phyloP scores from a whole-genome alignment of 1,284 basidiomycete genomes.

The Pascua sp. region DNA sequence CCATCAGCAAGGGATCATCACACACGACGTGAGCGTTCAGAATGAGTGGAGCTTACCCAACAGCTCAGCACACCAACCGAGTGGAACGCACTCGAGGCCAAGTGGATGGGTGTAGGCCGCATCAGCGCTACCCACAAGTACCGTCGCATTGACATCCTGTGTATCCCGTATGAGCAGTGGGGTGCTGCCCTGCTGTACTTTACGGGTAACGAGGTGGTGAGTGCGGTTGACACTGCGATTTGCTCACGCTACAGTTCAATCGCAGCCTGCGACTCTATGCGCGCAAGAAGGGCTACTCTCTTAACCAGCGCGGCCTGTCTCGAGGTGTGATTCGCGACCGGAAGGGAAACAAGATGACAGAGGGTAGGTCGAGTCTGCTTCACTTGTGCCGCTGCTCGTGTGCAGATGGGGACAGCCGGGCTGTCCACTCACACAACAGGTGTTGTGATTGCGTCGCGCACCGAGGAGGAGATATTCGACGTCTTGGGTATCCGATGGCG shows the following conservation, averaged over 20 bases:
- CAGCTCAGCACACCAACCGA: slow-evolving; percentile 58
- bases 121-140: slow-evolving; percentile 48
- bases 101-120: slow-evolving; percentile 74
- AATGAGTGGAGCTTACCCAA: not conserved
- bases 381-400: no score
- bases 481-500: slow-evolving; percentile 56
- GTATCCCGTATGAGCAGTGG: slow-evolving; percentile 68
- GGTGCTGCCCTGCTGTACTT: slow-evolving; percentile 86
- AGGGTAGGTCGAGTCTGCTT: slow-evolving; percentile 54
- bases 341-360: slow-evolving; percentile 61
- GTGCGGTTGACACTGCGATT: slow-evolving; percentile 26
- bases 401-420: slow-evolving; percentile 54
- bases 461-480: slow-evolving; percentile 77
- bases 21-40: slow-evolving; percentile 60
- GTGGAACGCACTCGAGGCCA: slow-evolving; percentile 63
- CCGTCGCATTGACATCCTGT: slow-evolving; percentile 75
- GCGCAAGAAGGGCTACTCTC: slow-evolving; percentile 69
- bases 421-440: not conserved
- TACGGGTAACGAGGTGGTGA: slow-evolving; percentile 76
- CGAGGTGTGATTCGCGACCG: slow-evolving; percentile 66
- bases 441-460: slow-evolving; percentile 66
- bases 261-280: slow-evolving; percentile 81
- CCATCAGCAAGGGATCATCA: slow-evolving; percentile 61
- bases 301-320: slow-evolving; percentile 80
- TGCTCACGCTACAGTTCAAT: slow-evolving; percentile 64